Evolutionary conservation across 768 basidiomycete species (phyloP), one percentile per base, ranked within the genome.

Genomic region (Suillus decipiens): DNA sequence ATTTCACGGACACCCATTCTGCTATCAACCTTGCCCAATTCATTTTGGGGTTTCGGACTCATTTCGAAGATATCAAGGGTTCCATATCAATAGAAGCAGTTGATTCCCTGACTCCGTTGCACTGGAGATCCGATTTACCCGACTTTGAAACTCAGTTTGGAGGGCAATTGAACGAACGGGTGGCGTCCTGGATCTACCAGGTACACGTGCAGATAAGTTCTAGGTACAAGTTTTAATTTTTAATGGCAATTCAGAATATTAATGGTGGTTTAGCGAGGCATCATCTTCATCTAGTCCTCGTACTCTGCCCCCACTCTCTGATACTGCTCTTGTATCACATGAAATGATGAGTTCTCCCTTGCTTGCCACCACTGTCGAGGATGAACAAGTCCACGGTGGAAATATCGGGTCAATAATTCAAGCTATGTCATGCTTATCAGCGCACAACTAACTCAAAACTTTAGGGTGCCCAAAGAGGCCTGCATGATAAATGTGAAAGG

Each of bases 11-110:
- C 15, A 17, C 55, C 15, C 9, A 1, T 39, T 56, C 55, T 39
- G 9, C 55, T 9, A 56, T 39, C 55, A 37, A 22, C 22, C n/a
- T 56, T 6, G 55, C 36, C 4, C 55, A 56, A 39, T 56, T 56
- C 22, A 2, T 56, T 56, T 56, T 56, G 22, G 24, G 55, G 36
- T 39, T 56, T 36, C 55, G 55, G 22, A 56, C 36, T 37, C 55
- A 56, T 39, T 56, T 28, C 24, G 1, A 39, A 39, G 36, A 56
- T 56, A 37, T 56, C 36, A 56, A 56, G 55, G 36, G 12, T 3
- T 15, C 37, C 14, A 17, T 9, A 39, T 39, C 55, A 2, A 56
- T 56, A 17, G 55, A 56, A 56, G 36, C 55, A 24, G 36, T 56
- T 17, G 17, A 56, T 39, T 56, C 37, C 17, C 24, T 56, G 22